Evolutionary conservation across 257 asterid species (phyloP).

Genomic region (Solanum ossicruentum): DNA sequence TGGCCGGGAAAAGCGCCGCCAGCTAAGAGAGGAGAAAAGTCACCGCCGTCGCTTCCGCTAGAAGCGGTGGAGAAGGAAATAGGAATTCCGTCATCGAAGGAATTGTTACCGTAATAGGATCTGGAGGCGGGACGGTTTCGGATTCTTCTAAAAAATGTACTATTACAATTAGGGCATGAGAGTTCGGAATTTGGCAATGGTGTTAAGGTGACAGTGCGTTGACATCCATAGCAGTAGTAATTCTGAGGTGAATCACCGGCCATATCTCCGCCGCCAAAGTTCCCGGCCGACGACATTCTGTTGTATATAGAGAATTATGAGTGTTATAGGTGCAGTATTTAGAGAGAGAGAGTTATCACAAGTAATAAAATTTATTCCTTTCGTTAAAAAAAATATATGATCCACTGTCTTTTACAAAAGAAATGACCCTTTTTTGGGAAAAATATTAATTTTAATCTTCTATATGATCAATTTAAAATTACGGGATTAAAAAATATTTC

Average conservation of each 20-base stretch:
- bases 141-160: slow-evolving; percentile 54
- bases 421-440: no score
- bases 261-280: background rate
- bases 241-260: background rate
- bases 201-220: slow-evolving; percentile 26
- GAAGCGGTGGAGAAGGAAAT: slow-evolving; percentile 2
- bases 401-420: no score
- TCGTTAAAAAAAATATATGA: no score
- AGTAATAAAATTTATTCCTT: no score
- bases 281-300: background rate
- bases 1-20: background rate
- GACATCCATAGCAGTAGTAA: slow-evolving; percentile 65
- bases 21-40: background rate
- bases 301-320: background rate
- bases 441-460: no score
- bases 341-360: background rate
- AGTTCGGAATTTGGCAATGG: slow-evolving; percentile 42
- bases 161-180: slow-evolving; percentile 62
- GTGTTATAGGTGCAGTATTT: background rate
- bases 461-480: no score
- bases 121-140: slow-evolving; percentile 29
- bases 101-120: background rate
- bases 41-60: slow-evolving; percentile 5
- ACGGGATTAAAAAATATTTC: rapidly evolving
- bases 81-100: background rate